Base-by-base conservation (phyloP, 73 alveolate species). In the Paramecium sonneborni region DNA sequence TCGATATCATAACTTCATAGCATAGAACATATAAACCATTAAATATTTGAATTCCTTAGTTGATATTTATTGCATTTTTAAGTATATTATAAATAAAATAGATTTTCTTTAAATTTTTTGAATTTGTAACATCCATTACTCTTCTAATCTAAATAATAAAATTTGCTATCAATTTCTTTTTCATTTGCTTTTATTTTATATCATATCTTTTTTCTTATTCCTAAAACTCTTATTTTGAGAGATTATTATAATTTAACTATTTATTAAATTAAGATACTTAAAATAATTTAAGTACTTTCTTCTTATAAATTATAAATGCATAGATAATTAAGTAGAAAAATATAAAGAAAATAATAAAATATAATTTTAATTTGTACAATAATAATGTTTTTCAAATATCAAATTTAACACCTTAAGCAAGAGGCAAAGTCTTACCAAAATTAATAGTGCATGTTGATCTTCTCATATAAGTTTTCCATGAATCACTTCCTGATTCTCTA, bases 391-490 rank as follows among this genome's bases (percentile, higher is more conserved):
- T 52, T 88, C 93, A 94, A 44, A 95, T 85, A 62, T 94, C 97
- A 90, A 97, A 97, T 92, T 97, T 92, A 55, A 97, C 95, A 14
- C 99, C 99, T 86, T 97, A 97, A 18, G 99, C 98, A 37, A 97
- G 76, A 6, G 98, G 96, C 12, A 97, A 93, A 20, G 84, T 92
- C 41, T 85, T 93, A 14, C 96, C 84, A 95, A 57, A 97, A 93
- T 97, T 97, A 37, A 95, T 89, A 2, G 99, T 96, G 95, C 98
- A 96, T 21, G 99, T 96, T 15, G 96, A 57, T 68, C 99, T 94
- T 85, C 99, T 95, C 99, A 97, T 97, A 95, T 97, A 97, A 86
- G 96, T 95, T 76, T 97, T 97, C 99, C 99, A 97, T 20, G 98
- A 85, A 74, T 97, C 99, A 84, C 97, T 90, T 46, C 99, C 99